Percentiles rank a stretch among this genome's conserved stretches.
These are phyloP conservation scores for Areca catechu DNA, from an alignment of 176 grass and related monocot genomes.

Conservation along the genomic window DNA sequence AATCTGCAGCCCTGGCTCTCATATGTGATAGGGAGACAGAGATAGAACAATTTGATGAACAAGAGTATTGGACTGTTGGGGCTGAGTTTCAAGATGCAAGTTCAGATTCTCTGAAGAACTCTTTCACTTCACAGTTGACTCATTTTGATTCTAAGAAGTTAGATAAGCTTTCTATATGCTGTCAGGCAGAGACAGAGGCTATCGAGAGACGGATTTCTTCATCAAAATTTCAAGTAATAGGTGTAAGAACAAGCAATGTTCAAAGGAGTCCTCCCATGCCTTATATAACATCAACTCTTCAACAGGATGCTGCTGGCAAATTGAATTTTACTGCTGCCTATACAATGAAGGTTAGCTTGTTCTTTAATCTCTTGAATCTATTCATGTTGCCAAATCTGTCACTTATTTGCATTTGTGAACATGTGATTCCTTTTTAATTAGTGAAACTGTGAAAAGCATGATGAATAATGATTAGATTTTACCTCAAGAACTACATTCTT, in stretches of 20 bases:
- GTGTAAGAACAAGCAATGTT: conserved; percentile 59
- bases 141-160: conserved; percentile 66
- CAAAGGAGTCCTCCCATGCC: conserved; percentile 74
- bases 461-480: too few species aligned
- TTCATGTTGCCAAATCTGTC: too few species aligned
- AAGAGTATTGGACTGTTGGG: conserved; percentile 80
- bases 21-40: conserved; percentile 85
- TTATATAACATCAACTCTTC: conserved; percentile 93
- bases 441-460: too few species aligned
- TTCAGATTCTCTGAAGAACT: conserved; percentile 18
- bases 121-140: conserved; percentile 54
- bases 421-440: too few species aligned
- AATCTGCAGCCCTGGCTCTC: conserved; percentile 86
- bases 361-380: neutral
- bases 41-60: conserved; percentile 65
- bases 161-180: conserved; percentile 67
- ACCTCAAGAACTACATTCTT: too few species aligned
- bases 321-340: conserved; percentile 51
- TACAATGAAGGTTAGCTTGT: conserved; percentile 83
- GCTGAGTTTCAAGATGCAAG: conserved; percentile 34
- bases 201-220: conserved; percentile 49
- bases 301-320: conserved; percentile 86
- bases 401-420: too few species aligned
- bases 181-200: conserved; percentile 41
- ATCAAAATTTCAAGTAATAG: conserved; percentile 58